These are phyloP conservation scores for Flaveria bidentis DNA, from an alignment of 129 eudicot genomes.

Conservation along the genomic window DNA sequence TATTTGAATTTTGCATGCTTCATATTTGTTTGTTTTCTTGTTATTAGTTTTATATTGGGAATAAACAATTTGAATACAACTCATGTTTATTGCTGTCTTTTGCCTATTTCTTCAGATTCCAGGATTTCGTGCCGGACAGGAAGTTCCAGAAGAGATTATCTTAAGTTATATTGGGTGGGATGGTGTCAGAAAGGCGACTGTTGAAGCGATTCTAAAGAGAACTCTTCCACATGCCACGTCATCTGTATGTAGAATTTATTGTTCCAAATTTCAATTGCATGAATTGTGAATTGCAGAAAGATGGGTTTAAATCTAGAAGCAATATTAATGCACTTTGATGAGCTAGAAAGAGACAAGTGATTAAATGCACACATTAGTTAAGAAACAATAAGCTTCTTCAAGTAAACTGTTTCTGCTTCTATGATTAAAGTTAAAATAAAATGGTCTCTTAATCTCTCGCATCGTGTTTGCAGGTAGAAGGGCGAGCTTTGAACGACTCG, in stretches of 20 bases:
- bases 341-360: slow-evolving; percentile 8
- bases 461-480: slow-evolving; percentile 57
- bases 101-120: slow-evolving; percentile 57
- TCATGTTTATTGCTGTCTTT: slow-evolving; percentile 5
- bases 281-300: too few relatives aligned
- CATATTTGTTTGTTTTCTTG: not conserved
- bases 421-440: not conserved
- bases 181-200: slow-evolving; percentile 59
- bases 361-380: not conserved
- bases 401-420: slow-evolving; percentile 1
- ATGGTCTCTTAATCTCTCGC: not conserved
- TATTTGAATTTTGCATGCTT: not conserved
- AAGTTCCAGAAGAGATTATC: slow-evolving; percentile 77
- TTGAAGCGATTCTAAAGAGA: slow-evolving; percentile 88
- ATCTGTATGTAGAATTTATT: slow-evolving; percentile 48
- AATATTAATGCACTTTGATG: not conserved
- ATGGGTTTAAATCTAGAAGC: not conserved
- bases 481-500: slow-evolving; percentile 84
- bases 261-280: not conserved
- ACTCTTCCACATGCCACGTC: slow-evolving; percentile 99
- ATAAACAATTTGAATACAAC: not conserved
- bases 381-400: not conserved
- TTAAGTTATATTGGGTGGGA: slow-evolving; percentile 62
- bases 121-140: slow-evolving; percentile 92
- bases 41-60: not conserved